Conservation (phyloP, 1,139 yeast species). For the Saccharomyces pastorianus region DNA sequence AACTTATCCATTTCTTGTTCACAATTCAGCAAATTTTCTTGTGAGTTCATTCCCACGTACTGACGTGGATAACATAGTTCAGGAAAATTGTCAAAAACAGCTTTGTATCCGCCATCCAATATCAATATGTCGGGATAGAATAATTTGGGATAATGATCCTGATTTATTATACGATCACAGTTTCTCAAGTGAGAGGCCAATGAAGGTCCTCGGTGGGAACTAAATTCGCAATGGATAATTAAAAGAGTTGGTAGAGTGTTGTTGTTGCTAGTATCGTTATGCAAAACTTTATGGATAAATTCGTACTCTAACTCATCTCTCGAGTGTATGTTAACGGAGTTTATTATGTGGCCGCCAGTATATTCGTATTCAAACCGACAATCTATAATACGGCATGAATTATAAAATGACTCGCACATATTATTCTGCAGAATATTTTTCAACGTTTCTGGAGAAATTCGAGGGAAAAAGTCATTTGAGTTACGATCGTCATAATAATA, state of each 20-base stretch:
- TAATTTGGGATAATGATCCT: slow-evolving; percentile 67
- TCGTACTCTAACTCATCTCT: slow-evolving; percentile 45
- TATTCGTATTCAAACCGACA: slow-evolving; percentile 90
- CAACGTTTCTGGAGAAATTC: slow-evolving; percentile 62
- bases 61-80: slow-evolving; percentile 61
- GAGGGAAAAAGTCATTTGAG: slow-evolving; percentile 55
- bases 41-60: slow-evolving; percentile 83
- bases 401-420: slow-evolving; percentile 44
- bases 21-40: slow-evolving; percentile 54
- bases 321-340: slow-evolving; percentile 71
- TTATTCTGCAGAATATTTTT: slow-evolving; percentile 54
- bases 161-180: slow-evolving; percentile 68
- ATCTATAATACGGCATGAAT: slow-evolving; percentile 60
- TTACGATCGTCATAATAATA: slow-evolving; percentile 22
- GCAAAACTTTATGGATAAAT: slow-evolving; percentile 12
- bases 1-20: slow-evolving; percentile 67
- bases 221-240: slow-evolving; percentile 90
- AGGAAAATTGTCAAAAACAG: slow-evolving; percentile 48
- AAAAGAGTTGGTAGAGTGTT: slow-evolving; percentile 39
- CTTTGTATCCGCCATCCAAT: slow-evolving; percentile 84
- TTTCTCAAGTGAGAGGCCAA: slow-evolving; percentile 83
- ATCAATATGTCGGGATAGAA: slow-evolving; percentile 83
- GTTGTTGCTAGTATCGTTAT: slow-evolving; percentile 2
- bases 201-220: slow-evolving; percentile 85
- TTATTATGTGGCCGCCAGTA: slow-evolving; percentile 83